A percentile compares a stretch with the other conserved stretches of the same genome.
Conservation (phyloP, 352 stramenopile species). For the Pythium graminicola region DNA sequence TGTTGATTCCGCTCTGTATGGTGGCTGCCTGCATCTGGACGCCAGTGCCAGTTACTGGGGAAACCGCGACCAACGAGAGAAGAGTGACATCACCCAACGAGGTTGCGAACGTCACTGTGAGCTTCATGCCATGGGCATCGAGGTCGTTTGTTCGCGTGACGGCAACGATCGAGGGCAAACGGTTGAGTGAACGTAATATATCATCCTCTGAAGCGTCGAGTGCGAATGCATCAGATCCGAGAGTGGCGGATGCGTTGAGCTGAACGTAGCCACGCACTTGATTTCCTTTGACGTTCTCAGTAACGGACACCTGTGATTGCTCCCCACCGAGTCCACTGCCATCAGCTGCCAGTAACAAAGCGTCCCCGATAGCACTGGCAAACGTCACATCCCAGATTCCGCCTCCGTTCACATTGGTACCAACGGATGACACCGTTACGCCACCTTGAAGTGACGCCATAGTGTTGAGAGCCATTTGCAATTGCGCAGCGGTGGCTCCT, state of each 20-base stretch:
- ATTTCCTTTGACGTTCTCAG: slow-evolving; percentile 29
- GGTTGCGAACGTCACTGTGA: slow-evolving; percentile 26
- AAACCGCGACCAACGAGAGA: slow-evolving; percentile 16
- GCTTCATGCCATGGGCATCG: slow-evolving; percentile 20
- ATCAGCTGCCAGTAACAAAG: slow-evolving; percentile 22
- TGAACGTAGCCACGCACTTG: slow-evolving; percentile 25
- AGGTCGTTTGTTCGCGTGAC: slow-evolving; percentile 4
- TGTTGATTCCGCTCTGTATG: slow-evolving; percentile 31
- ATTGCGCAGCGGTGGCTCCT: slow-evolving; percentile 21
- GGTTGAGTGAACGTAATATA: slow-evolving; percentile 15
- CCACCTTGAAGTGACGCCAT: slow-evolving; percentile 17
- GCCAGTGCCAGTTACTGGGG: slow-evolving; percentile 22
- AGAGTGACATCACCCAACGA: slow-evolving; percentile 24
- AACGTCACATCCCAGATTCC: slow-evolving; percentile 45
- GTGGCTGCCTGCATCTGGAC: slow-evolving; percentile 23
- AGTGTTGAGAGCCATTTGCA: slow-evolving; percentile 30
- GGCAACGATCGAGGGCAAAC: background rate
- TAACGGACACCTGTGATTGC: slow-evolving; percentile 11
- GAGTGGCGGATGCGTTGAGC: slow-evolving; percentile 3
- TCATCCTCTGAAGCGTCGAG: slow-evolving; percentile 16
- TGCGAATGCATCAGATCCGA: slow-evolving; percentile 24
- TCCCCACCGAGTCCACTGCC: slow-evolving; percentile 23
- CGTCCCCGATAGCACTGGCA: slow-evolving; percentile 25
- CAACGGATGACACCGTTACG: slow-evolving; percentile 23
- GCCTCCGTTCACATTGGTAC: slow-evolving; percentile 25